Evolutionary conservation across 306 rosid species (phyloP).

Genomic region (Citrullus amarus): DNA sequence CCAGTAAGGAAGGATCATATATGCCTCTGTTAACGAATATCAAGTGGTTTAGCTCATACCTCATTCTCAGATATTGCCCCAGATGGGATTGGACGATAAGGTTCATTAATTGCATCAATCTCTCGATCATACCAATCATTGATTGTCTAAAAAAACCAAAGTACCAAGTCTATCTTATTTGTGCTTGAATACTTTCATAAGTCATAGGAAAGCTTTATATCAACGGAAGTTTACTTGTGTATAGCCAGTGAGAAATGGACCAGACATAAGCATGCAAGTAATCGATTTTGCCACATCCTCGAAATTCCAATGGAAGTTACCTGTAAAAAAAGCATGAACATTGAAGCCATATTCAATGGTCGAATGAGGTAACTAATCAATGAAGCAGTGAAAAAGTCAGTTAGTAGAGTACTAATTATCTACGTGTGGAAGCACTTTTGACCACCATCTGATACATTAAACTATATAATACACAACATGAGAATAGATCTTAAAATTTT

Average conservation of each 20-base stretch:
- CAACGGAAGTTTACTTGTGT: constrained; percentile 49
- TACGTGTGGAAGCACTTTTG: no score
- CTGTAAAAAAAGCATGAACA: constrained; percentile 18
- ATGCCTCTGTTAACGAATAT: not conserved
- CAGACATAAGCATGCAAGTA: constrained; percentile 91
- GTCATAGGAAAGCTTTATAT: not conserved
- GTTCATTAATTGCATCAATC: constrained; percentile 93
- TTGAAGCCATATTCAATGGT: not conserved
- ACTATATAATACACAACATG: not conserved
- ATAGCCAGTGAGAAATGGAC: constrained; percentile 90
- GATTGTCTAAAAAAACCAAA: constrained; percentile 41
- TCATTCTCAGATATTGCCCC: constrained; percentile 91
- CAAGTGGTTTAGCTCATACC: constrained; percentile 25
- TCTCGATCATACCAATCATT: constrained; percentile 99
- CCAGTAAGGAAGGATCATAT: not conserved
- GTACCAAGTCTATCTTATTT: constrained; percentile 1
- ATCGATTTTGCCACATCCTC: constrained; percentile 86
- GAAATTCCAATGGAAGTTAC: constrained; percentile 83
- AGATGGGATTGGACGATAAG: constrained; percentile 97
- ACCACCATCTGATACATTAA: not conserved
- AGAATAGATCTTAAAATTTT: not conserved
- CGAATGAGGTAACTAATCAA: not conserved
- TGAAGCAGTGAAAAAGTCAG: not conserved
- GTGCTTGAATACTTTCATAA: constrained; percentile 12
- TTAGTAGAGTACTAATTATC: not conserved